These are phyloP conservation scores for Marasmius oreades DNA, from an alignment of 1,284 basidiomycete genomes.

Conservation along the genomic window DNA sequence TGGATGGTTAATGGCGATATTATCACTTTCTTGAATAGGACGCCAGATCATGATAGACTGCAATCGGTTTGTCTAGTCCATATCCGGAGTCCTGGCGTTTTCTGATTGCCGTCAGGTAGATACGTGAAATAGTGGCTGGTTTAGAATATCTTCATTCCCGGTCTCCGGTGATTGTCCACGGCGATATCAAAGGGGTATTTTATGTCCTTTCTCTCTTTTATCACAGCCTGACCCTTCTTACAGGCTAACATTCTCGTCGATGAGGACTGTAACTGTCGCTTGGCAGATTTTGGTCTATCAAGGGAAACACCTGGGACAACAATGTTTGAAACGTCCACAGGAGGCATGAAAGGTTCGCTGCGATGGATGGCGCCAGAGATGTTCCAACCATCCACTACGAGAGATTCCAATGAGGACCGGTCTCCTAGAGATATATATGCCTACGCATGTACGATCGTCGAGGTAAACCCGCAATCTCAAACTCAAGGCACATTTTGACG, in stretches of 20 bases:
- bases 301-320: neutral
- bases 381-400: neutral
- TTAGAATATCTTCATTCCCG: slow-evolving; percentile 10
- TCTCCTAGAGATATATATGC: slow-evolving; percentile 11
- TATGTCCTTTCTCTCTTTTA: neutral
- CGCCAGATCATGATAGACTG: slow-evolving; percentile 4
- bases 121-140: slow-evolving; percentile 8
- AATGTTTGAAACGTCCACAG: neutral
- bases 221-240: neutral
- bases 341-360: neutral
- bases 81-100: neutral
- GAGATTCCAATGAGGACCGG: neutral
- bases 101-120: neutral
- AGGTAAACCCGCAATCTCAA: slow-evolving; percentile 5
- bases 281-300: slow-evolving; percentile 4
- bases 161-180: slow-evolving; percentile 6
- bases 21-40: slow-evolving; percentile 4
- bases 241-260: slow-evolving; percentile 5
- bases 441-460: slow-evolving; percentile 12
- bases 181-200: slow-evolving; percentile 12
- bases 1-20: slow-evolving; percentile 13
- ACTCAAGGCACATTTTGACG: neutral
- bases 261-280: neutral
- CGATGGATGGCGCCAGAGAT: slow-evolving; percentile 8
- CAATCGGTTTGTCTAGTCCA: neutral